Evolutionary conservation across 768 basidiomycete species (phyloP).

Genomic region (Russula lepida): DNA sequence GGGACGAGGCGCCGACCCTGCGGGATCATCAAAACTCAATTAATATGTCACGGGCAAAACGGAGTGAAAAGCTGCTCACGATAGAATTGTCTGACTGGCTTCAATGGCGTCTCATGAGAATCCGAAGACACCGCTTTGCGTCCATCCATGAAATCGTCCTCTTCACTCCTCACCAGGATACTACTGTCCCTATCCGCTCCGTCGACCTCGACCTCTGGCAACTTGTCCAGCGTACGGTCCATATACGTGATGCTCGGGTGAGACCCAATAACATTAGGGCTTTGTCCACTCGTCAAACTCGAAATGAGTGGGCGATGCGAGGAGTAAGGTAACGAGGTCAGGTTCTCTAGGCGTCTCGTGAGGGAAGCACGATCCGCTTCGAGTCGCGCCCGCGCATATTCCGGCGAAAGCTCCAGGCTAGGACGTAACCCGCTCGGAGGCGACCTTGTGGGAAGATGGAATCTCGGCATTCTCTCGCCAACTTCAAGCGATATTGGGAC

Average conservation of each 20-base stretch:
- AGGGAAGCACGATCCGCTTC: background rate
- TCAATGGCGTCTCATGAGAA: background rate
- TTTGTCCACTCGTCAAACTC: background rate
- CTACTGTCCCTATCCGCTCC: background rate
- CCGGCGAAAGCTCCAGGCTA: slow-evolving; percentile 12
- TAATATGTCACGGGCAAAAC: background rate
- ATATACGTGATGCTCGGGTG: background rate
- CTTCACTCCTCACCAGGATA: slow-evolving; percentile 12
- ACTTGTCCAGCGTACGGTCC: background rate
- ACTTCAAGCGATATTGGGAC: slow-evolving; percentile 3
- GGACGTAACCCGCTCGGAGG: slow-evolving; percentile 1
- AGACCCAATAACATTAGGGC: background rate
- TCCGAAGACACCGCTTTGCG: background rate
- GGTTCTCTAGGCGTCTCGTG: background rate
- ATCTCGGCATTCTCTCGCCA: slow-evolving; percentile 3
- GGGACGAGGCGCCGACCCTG: slow-evolving; percentile 14
- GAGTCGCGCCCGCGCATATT: slow-evolving; percentile 1
- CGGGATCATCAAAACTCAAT: background rate
- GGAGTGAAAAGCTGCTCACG: background rate
- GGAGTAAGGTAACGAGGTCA: background rate
- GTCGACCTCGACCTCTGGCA: slow-evolving; percentile 11
- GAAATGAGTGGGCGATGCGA: background rate
- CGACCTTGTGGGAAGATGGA: slow-evolving; percentile 14
- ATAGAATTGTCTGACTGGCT: slow-evolving; percentile 7
- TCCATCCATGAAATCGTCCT: background rate